Evolutionary conservation across 2,329 filamentous ascomycete species (phyloP).

Genomic region (Gnomoniopsis sp.): DNA sequence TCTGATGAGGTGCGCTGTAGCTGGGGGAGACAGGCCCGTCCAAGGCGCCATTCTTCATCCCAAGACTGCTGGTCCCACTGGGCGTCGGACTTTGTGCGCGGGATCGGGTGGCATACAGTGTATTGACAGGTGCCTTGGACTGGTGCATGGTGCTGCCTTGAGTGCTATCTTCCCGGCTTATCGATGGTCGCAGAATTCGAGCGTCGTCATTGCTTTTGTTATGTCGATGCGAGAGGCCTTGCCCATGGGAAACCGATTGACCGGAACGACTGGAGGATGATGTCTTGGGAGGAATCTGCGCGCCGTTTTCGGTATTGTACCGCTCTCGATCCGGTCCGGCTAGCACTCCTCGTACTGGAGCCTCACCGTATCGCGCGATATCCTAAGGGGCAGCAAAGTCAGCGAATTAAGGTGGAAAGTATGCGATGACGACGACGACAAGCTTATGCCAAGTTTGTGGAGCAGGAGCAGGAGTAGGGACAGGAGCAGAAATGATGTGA

Average conservation of each 20-base stretch:
- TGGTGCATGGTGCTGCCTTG: slow-evolving; percentile 41
- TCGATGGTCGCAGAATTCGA: slow-evolving; percentile 65
- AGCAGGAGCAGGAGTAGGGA: slow-evolving; percentile 9
- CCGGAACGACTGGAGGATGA: slow-evolving; percentile 60
- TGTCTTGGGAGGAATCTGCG: slow-evolving; percentile 53
- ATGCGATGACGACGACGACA: slow-evolving; percentile 1
- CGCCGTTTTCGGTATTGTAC: slow-evolving; percentile 49
- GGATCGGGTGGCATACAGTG: slow-evolving; percentile 44
- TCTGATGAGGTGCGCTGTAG: slow-evolving; percentile 37
- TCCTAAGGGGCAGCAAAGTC: slow-evolving; percentile 47
- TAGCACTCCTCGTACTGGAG: slow-evolving; percentile 68
- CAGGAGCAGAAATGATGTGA: slow-evolving; percentile 3
- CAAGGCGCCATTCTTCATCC: slow-evolving; percentile 45
- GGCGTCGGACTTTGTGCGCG: slow-evolving; percentile 81
- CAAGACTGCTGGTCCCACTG: slow-evolving; percentile 53
- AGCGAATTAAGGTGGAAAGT: slow-evolving; percentile 2
- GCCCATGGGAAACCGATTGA: slow-evolving; percentile 61
- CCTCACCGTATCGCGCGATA: slow-evolving; percentile 73
- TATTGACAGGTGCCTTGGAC: slow-evolving; percentile 44
- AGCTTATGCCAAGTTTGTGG: neutral
- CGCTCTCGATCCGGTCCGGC: slow-evolving; percentile 68
- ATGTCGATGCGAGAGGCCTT: slow-evolving; percentile 62
- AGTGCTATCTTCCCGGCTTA: slow-evolving; percentile 70
- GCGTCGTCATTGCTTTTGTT: slow-evolving; percentile 67
- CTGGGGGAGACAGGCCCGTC: slow-evolving; percentile 59